Evolutionary conservation across 2,329 filamentous ascomycete genomes (phyloP).

Genomic region (Exophiala calicioides): DNA sequence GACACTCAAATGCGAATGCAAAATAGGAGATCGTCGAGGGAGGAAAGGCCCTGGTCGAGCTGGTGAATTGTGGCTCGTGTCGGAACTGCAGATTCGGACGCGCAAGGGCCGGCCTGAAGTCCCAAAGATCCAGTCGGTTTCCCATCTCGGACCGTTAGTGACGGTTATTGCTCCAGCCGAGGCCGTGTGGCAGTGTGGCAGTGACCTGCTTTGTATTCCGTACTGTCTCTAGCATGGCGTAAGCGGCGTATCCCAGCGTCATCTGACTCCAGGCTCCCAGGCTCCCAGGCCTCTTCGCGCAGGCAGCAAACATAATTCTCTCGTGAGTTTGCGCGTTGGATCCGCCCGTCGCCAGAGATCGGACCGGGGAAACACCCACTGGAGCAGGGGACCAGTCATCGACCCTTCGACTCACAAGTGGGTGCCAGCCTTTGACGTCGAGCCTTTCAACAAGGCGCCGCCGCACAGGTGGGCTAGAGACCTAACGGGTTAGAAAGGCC

Average conservation of each 20-base stretch:
- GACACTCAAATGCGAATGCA: constrained; percentile 10
- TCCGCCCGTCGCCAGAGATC: constrained; percentile 7
- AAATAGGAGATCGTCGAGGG: neutral
- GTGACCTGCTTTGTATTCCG: too few relatives aligned
- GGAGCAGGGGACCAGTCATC: too few relatives aligned
- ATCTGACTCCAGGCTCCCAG: constrained; percentile 19
- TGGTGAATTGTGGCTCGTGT: neutral
- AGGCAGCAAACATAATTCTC: constrained; percentile 10
- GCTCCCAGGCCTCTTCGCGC: neutral
- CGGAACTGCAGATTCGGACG: too few relatives aligned
- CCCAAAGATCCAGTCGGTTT: too few relatives aligned
- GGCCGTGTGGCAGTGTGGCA: constrained; percentile 10
- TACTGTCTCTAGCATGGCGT: too few relatives aligned
- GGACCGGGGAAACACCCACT: too few relatives aligned
- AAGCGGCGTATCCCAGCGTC: too few relatives aligned
- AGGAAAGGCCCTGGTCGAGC: neutral
- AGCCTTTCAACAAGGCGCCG: neutral
- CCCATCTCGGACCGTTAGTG: too few relatives aligned
- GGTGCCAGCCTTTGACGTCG: neutral
- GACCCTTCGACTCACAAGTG: too few relatives aligned
- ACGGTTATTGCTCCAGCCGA: too few relatives aligned
- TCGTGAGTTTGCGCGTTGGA: neutral
- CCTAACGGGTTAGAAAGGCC: too few relatives aligned
- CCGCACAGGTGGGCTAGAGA: constrained; percentile 8
- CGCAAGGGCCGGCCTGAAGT: too few relatives aligned